These are phyloP conservation scores for Rhodamnia rubescens DNA, from an alignment of 345 rosid species.

Conservation along the genomic window DNA sequence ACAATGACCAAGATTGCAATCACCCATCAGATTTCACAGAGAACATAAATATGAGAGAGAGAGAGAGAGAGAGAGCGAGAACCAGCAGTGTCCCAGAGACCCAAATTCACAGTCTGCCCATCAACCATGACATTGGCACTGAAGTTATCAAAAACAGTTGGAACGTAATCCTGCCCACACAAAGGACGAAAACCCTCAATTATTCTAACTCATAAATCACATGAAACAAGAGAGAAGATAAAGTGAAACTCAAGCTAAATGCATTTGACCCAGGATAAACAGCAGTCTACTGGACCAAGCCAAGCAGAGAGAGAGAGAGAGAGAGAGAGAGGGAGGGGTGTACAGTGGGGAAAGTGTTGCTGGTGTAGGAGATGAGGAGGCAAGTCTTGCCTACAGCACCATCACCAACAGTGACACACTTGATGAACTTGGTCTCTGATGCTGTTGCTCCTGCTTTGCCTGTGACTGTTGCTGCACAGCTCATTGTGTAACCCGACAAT, in stretches of 20 bases:
- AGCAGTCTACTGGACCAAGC: neutral
- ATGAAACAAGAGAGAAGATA: neutral
- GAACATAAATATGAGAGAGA: neutral
- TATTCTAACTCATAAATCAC: neutral
- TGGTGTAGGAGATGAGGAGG: constrained; percentile 77
- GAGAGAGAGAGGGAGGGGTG: too few relatives aligned
- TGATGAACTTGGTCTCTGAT: constrained; percentile 57
- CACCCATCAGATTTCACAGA: neutral
- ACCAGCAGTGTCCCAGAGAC: constrained; percentile 97
- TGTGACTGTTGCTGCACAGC: neutral
- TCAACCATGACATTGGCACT: constrained; percentile 89
- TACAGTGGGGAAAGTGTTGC: constrained; percentile 87
- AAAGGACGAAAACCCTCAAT: neutral
- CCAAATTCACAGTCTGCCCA: constrained; percentile 74
- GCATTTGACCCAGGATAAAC: neutral
- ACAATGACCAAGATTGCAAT: neutral
- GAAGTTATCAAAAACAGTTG: constrained; percentile 72
- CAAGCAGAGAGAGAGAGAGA: neutral
- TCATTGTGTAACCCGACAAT: neutral
- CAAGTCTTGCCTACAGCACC: constrained; percentile 96
- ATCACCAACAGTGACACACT: constrained; percentile 91
- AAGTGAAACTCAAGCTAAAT: neutral
- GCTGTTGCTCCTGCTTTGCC: constrained; percentile 3
- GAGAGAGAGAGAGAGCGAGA: neutral
- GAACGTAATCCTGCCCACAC: constrained; percentile 27